Evolutionary conservation across 768 basidiomycete species (phyloP).

Genomic region (Strobilomyces dryophilus): DNA sequence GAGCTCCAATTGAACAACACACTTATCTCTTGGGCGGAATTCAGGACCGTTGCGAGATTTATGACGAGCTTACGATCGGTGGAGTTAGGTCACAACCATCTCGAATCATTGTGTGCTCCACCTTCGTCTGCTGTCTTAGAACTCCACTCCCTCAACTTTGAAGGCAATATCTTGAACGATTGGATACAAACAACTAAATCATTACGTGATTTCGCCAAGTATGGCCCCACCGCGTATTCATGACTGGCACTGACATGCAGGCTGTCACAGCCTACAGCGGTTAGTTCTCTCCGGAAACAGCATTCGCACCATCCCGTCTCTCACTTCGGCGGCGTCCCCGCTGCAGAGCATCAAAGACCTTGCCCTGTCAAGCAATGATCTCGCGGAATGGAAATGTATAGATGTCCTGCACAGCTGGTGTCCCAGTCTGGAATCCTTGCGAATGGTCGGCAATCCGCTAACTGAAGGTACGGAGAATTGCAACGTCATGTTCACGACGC

Average conservation of each 20-base stretch:
- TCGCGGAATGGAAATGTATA: conserved; percentile 57
- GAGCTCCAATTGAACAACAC: conserved; percentile 77
- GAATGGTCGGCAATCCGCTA: conserved; percentile 62
- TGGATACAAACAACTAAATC: conserved; percentile 51
- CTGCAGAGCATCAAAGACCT: conserved; percentile 49
- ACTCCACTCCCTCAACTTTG: conserved; percentile 61
- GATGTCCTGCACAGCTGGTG: conserved; percentile 68
- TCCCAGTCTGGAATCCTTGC: conserved; percentile 58
- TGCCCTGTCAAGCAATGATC: conserved; percentile 56
- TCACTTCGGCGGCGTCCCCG: conserved; percentile 12
- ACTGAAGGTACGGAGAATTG: conserved; percentile 41
- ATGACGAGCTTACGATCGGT: conserved; percentile 55
- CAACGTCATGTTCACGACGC: conserved; percentile 1
- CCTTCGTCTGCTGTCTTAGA: conserved; percentile 17
- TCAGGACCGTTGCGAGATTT: conserved; percentile 42
- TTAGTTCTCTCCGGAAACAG: conserved; percentile 65
- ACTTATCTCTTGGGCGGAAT: conserved; percentile 66
- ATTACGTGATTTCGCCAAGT: conserved; percentile 45
- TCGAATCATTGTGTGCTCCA: conserved; percentile 33
- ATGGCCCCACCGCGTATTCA: conserved; percentile 7
- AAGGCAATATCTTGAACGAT: conserved; percentile 56
- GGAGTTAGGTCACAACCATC: conserved; percentile 69
- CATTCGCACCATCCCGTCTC: conserved; percentile 45
- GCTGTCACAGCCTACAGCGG: conserved; percentile 46
- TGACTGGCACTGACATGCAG: conserved; percentile 3